Conservation (phyloP, 2,329 filamentous ascomycete genomes). For the Alternaria solani region DNA sequence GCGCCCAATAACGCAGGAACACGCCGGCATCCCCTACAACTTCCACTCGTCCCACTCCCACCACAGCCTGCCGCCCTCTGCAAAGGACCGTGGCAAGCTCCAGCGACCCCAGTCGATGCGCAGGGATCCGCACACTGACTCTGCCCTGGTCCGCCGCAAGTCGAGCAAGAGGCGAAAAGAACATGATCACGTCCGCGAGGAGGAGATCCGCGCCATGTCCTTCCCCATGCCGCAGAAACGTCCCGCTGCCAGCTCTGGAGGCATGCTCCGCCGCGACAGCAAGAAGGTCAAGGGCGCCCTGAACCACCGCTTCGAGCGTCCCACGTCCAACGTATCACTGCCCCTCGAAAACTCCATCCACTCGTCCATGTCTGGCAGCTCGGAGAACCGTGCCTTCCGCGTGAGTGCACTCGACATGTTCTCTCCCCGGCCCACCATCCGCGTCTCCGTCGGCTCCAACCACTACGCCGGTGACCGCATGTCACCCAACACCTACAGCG, state of each 20-base stretch:
- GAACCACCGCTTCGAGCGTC: constrained; percentile 66
- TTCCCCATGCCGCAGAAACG: constrained; percentile 70
- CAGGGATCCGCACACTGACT: constrained; percentile 68
- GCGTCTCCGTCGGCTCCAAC: constrained; percentile 72
- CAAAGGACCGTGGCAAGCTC: constrained; percentile 55
- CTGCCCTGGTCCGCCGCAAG: constrained; percentile 68
- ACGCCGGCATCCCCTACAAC: constrained; percentile 55
- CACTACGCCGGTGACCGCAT: constrained; percentile 54
- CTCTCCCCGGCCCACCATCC: constrained; percentile 83
- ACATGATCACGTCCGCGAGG: constrained; percentile 80
- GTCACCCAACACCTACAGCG: constrained; percentile 53
- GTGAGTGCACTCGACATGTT: constrained; percentile 83
- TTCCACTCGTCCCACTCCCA: constrained; percentile 51
- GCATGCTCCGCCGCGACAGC: constrained; percentile 70
- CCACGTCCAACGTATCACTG: constrained; percentile 76
- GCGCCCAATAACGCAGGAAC: constrained; percentile 53
- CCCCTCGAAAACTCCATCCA: constrained; percentile 77
- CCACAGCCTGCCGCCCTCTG: constrained; percentile 44
- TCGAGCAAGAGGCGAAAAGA: constrained; percentile 71
- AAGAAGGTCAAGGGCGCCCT: constrained; percentile 68
- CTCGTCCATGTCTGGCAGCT: constrained; percentile 77
- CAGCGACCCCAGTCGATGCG: constrained; percentile 59
- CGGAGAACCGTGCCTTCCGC: constrained; percentile 79
- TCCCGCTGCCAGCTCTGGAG: constrained; percentile 66
- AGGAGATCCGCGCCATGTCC: constrained; percentile 87